Evolutionary conservation across 208 protist genomes (phyloP).

Genomic region (Leishmania arabica): DNA sequence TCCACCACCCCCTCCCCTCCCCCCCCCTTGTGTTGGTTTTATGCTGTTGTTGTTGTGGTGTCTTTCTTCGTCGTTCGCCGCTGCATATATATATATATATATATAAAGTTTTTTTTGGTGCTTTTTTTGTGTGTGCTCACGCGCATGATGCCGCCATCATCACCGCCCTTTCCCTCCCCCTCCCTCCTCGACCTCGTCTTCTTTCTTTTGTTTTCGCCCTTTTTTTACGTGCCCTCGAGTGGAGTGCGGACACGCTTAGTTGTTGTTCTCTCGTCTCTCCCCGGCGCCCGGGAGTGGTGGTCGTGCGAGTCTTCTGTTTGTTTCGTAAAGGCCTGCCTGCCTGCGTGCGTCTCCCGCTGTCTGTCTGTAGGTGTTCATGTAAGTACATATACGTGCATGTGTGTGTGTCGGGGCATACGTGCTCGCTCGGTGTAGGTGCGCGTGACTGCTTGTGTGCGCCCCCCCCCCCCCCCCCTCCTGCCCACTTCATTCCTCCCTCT

Average conservation of each 20-base stretch:
- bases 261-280: too few relatives aligned
- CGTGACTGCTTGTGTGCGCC: neutral
- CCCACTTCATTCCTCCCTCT: too few relatives aligned
- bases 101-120: too few relatives aligned
- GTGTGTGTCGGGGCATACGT: neutral
- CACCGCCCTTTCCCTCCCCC: neutral
- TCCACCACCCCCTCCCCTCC: too few relatives aligned
- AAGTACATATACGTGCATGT: neutral
- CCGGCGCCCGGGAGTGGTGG: neutral
- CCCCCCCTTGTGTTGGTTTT: too few relatives aligned
- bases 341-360: neutral
- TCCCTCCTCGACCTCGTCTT: neutral
- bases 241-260: too few relatives aligned
- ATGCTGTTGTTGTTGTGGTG: too few relatives aligned
- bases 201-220: neutral
- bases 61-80: too few relatives aligned
- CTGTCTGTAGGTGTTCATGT: neutral
- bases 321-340: neutral
- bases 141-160: neutral
- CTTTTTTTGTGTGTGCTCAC: too few relatives aligned
- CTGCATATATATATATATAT: too few relatives aligned
- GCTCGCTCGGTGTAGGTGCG: neutral
- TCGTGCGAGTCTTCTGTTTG: slow-evolving; percentile 13
- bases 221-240: neutral
- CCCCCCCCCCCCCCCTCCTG: too few relatives aligned